Evolutionary conservation across 306 rosid species (phyloP).

Genomic region (Purshia tridentata): DNA sequence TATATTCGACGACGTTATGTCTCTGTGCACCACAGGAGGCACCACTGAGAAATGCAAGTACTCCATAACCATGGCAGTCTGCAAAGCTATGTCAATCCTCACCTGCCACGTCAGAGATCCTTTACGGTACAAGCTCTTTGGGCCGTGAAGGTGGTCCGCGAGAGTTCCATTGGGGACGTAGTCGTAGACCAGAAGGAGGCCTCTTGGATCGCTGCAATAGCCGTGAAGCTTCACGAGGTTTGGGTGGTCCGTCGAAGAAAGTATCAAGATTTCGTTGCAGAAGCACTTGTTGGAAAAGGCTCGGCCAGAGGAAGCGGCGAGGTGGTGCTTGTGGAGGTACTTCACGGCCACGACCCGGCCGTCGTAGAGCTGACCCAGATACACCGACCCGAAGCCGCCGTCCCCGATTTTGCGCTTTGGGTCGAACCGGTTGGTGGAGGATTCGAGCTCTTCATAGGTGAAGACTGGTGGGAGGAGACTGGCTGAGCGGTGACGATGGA

Average conservation of each 20-base stretch:
- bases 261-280: conserved; percentile 91
- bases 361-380: conserved; percentile 66
- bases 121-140: conserved; percentile 36
- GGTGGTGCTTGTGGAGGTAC: conserved; percentile 67
- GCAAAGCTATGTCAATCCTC: conserved; percentile 70
- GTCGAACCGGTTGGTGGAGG: conserved; percentile 73
- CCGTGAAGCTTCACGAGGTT: conserved; percentile 94
- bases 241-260: conserved; percentile 77
- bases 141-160: conserved; percentile 80
- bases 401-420: conserved; percentile 85
- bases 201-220: conserved; percentile 89
- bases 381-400: conserved; percentile 95
- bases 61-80: conserved; percentile 91
- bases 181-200: conserved; percentile 70
- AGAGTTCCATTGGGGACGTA: conserved; percentile 90
- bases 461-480: conserved; percentile 81
- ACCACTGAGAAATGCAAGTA: conserved; percentile 75
- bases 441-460: conserved; percentile 71
- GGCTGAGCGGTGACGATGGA: conserved; percentile 65
- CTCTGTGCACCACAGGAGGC: conserved; percentile 88
- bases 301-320: conserved; percentile 29
- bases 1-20: conserved; percentile 79
- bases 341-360: conserved; percentile 77
- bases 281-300: conserved; percentile 74
- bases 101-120: conserved; percentile 64